Conservation (phyloP, 768 basidiomycete genomes). For the Mycena filopes region DNA sequence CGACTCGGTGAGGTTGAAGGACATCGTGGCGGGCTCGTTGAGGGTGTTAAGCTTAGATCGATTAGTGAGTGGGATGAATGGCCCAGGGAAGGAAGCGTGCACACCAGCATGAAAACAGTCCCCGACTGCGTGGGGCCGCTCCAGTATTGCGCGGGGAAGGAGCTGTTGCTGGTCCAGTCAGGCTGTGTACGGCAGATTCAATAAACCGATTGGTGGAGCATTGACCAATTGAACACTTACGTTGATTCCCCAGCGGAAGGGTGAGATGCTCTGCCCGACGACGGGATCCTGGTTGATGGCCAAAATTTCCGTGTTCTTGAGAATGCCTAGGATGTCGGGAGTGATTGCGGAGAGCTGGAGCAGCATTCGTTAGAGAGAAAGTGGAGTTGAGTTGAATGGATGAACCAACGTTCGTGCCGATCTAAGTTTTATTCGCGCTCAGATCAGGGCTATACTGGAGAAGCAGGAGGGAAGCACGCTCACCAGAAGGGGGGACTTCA, state of each 20-base stretch:
- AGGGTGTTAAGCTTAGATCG: conserved; percentile 73
- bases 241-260: conserved; percentile 77
- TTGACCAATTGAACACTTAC: conserved; percentile 44
- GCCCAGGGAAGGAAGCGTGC: conserved; percentile 44
- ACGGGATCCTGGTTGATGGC: conserved; percentile 78
- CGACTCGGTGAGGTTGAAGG: conserved; percentile 71
- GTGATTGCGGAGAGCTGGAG: conserved; percentile 61
- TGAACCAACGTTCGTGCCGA: conserved; percentile 63
- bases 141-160: conserved; percentile 73
- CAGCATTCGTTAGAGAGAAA: neutral
- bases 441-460: neutral
- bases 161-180: conserved; percentile 51
- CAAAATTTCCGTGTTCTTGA: conserved; percentile 71
- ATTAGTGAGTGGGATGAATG: neutral
- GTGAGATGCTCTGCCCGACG: conserved; percentile 68
- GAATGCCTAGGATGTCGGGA: conserved; percentile 61
- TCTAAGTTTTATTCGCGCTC: conserved; percentile 38
- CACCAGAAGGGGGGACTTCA: conserved; percentile 71
- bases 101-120: conserved; percentile 72
- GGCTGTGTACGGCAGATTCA: conserved; percentile 36
- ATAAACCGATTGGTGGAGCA: conserved; percentile 33
- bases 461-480: neutral
- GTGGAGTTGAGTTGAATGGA: neutral
- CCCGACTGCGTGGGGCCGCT: conserved; percentile 70
- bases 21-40: conserved; percentile 60